Evolutionary conservation across 371 early-diverging fungal species (phyloP).

Genomic region (Mortierella polycephala): DNA sequence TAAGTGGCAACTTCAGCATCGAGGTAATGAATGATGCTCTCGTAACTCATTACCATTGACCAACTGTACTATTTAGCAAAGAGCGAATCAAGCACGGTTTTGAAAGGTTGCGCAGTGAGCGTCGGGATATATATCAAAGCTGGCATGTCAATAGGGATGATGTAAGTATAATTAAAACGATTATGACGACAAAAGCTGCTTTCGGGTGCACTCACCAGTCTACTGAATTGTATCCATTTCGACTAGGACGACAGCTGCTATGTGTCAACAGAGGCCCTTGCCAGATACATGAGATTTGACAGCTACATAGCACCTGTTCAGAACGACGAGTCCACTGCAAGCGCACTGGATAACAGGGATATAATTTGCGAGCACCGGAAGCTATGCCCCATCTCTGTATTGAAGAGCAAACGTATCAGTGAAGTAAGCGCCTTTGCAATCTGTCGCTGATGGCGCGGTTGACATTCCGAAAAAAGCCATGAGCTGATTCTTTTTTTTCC

Average conservation of each 20-base stretch:
- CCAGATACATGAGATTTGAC: constrained; percentile 9
- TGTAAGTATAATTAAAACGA: constrained; percentile 5
- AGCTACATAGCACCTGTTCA: neutral
- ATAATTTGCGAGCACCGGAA: constrained; percentile 49
- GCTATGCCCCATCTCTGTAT: constrained; percentile 25
- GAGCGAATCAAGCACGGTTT: constrained; percentile 19
- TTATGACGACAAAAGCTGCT: no score
- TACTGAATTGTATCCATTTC: neutral
- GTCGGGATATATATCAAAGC: constrained; percentile 19
- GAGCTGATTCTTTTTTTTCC: neutral
- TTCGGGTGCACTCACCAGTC: no score
- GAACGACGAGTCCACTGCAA: neutral
- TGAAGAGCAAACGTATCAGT: constrained; percentile 51
- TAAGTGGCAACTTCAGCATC: constrained; percentile 1
- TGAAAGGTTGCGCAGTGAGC: constrained; percentile 15
- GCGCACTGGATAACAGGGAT: constrained; percentile 22
- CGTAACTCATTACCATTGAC: neutral
- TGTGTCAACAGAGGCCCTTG: constrained; percentile 10
- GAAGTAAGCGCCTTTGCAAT: constrained; percentile 15
- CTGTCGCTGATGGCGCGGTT: no score
- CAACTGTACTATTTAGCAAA: constrained; percentile 6
- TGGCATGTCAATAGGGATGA: constrained; percentile 44
- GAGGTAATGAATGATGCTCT: neutral
- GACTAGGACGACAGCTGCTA: constrained; percentile 27
- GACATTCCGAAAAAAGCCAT: no score